Evolutionary conservation across 2,329 filamentous ascomycete genomes (phyloP), one percentile per base, ranked within the genome.

Genomic region (Colletotrichum euphorbiae): DNA sequence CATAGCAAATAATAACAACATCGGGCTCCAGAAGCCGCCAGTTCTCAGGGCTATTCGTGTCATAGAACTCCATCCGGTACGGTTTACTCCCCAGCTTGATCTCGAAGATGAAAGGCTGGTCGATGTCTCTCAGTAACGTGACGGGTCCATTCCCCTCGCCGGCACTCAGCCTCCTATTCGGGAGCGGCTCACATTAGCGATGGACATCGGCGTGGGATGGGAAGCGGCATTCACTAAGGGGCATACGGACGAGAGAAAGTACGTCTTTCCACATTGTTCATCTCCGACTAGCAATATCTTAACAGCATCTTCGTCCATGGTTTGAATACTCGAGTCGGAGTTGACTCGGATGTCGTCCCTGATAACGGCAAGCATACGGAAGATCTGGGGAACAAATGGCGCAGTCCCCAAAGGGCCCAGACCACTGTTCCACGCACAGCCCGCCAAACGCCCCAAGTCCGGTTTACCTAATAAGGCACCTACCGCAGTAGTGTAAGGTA

Each of bases 51-150:
- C 82, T 83, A 8, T 84, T 83, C 1, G 87, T 89, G 74, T 90
- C 88, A 71, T 83, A 85, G 72, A 90, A 88, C 73, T 89, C 85
- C 70, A 90, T 81, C 28, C 85, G 82, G 73, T 85, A 87, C 12
- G 70, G 72, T n/a, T 70, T 72, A 7, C 58, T 59, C 8, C 79
- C 76, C 12, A 79, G 74, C 51, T 79, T 83, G 71, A 89, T 79
- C 64, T 88, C 83, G 72, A 90, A 88, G 43, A 86, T 76, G 73
- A 86, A 90, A 0, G 88, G 88, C 76, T 90, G 88, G 72, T 90
- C 83, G 64, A 82, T 80, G 75, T 90, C 87, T 67, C 82, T 82
- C 65, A 90, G 82, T 15, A 87, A 75, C n/a, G 79, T 78, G 33
- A 87, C 80, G 6, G 80, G 78, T 38, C 76, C 80, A 50, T 74